These are phyloP conservation scores for Gaertneriomyces semiglobifer DNA, from an alignment of 192 early-diverging fungal species.

Conservation along the genomic window DNA sequence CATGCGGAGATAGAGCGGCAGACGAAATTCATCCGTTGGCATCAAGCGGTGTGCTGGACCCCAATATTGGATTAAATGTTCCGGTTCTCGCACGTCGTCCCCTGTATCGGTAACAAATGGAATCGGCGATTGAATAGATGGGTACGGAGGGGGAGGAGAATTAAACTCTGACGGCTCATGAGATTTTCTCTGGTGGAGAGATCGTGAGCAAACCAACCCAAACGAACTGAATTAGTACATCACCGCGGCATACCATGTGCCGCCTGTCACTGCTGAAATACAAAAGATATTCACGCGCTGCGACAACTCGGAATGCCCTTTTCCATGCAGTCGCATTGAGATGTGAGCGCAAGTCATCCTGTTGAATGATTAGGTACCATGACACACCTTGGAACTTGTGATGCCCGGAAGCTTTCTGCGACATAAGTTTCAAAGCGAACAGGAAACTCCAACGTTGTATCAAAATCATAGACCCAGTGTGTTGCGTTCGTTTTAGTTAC, in stretches of 20 bases:
- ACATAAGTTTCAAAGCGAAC: slow-evolving; percentile 8
- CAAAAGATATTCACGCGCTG: not conserved
- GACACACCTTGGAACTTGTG: slow-evolving; percentile 6
- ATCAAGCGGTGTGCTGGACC: slow-evolving; percentile 7
- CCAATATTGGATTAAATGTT: slow-evolving; percentile 3
- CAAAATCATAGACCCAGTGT: slow-evolving; percentile 11
- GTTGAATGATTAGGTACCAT: not conserved
- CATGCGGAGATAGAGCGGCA: slow-evolving; percentile 22
- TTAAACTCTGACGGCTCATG: not conserved
- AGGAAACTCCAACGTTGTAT: slow-evolving; percentile 5
- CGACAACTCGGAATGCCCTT: slow-evolving; percentile 6
- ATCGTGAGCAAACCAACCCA: not conserved
- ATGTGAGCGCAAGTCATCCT: not conserved
- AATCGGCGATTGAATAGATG: slow-evolving; percentile 11
- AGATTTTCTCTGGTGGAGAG: not conserved
- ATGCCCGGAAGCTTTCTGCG: not conserved
- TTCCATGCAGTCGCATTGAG: not conserved
- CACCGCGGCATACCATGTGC: slow-evolving; percentile 8
- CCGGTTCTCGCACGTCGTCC: not conserved
- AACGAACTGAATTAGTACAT: not conserved
- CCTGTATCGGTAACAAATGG: not conserved
- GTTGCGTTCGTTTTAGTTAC: not conserved
- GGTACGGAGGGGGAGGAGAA: slow-evolving; percentile 6
- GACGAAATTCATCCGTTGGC: slow-evolving; percentile 3
- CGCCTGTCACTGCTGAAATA: slow-evolving; percentile 19